Evolutionary conservation across 306 rosid species (phyloP).

Genomic region (Prunus kanzakura): DNA sequence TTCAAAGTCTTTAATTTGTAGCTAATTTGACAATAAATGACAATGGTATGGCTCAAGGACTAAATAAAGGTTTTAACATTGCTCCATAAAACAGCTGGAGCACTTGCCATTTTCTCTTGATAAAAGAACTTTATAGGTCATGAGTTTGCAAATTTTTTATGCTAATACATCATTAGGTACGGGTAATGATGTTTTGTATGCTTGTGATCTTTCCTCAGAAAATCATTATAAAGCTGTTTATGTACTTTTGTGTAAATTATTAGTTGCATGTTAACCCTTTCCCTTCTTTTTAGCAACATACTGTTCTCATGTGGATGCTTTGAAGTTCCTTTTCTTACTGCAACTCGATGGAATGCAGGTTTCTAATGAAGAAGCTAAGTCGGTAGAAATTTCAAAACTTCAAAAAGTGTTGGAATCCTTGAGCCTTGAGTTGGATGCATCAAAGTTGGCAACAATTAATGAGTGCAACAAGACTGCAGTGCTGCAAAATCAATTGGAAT

Average conservation of each 20-base stretch:
- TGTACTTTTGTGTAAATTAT: background rate
- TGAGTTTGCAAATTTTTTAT: background rate
- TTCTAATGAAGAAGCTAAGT: constrained; percentile 87
- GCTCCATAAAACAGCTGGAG: background rate
- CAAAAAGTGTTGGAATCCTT: constrained; percentile 69
- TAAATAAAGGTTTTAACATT: background rate
- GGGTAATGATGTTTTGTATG: background rate
- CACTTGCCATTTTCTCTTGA: background rate
- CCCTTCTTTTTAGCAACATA: background rate
- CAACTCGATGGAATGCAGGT: constrained; percentile 51
- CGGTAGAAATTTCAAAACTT: constrained; percentile 61
- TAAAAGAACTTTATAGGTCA: background rate
- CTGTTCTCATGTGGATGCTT: constrained; percentile 8
- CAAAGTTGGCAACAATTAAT: constrained; percentile 79
- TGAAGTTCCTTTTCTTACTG: constrained; percentile 16
- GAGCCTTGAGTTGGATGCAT: constrained; percentile 83
- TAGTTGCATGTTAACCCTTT: background rate
- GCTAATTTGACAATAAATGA: background rate
- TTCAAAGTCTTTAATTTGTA: background rate
- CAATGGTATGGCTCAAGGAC: background rate
- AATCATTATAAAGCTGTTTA: background rate
- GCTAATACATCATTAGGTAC: background rate
- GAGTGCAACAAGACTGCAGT: constrained; percentile 94
- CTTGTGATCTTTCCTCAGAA: background rate
- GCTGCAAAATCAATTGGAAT: constrained; percentile 80